These are phyloP conservation scores for Cercospora sesami DNA, from an alignment of 2,329 filamentous ascomycete species.

Conservation along the genomic window DNA sequence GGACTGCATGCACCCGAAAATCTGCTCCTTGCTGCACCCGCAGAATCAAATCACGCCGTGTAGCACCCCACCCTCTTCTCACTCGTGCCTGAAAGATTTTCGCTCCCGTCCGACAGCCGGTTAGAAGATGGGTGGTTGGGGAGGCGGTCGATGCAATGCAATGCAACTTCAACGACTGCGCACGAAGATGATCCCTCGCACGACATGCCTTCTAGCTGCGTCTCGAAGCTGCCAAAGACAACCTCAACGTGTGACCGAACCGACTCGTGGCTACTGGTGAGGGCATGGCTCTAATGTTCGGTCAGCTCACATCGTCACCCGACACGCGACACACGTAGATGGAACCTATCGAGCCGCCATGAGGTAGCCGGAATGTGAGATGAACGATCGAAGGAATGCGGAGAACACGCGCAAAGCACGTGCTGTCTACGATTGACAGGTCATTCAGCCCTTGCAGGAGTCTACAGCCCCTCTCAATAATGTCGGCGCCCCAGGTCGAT, in stretches of 20 bases:
- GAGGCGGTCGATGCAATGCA: slow-evolving; percentile 13
- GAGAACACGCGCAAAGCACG: slow-evolving; percentile 15
- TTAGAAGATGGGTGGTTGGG: not conserved
- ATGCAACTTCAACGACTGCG: slow-evolving; percentile 10
- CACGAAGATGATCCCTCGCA: slow-evolving; percentile 14
- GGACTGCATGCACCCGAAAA: slow-evolving; percentile 19
- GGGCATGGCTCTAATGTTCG: not conserved
- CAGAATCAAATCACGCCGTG: slow-evolving; percentile 22
- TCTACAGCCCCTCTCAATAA: not conserved
- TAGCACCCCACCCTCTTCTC: slow-evolving; percentile 13
- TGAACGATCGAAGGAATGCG: slow-evolving; percentile 6
- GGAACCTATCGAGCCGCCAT: not conserved
- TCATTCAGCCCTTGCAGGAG: slow-evolving; percentile 5
- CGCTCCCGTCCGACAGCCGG: slow-evolving; percentile 1
- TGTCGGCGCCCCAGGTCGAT: not conserved
- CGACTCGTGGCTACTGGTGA: not conserved
- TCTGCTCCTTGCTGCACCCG: slow-evolving; percentile 20
- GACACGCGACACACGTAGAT: not conserved
- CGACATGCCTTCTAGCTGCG: slow-evolving; percentile 17
- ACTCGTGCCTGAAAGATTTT: slow-evolving; percentile 4
- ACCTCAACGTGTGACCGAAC: not conserved
- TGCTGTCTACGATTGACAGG: slow-evolving; percentile 11
- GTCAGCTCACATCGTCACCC: not conserved
- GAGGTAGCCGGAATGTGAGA: not conserved
- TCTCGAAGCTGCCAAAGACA: not conserved